Percentiles rank a stretch among this genome's conserved stretches.
phyloP scores from a whole-genome alignment of 2,329 filamentous ascomycete genomes.

The Didymella arachidicola region DNA sequence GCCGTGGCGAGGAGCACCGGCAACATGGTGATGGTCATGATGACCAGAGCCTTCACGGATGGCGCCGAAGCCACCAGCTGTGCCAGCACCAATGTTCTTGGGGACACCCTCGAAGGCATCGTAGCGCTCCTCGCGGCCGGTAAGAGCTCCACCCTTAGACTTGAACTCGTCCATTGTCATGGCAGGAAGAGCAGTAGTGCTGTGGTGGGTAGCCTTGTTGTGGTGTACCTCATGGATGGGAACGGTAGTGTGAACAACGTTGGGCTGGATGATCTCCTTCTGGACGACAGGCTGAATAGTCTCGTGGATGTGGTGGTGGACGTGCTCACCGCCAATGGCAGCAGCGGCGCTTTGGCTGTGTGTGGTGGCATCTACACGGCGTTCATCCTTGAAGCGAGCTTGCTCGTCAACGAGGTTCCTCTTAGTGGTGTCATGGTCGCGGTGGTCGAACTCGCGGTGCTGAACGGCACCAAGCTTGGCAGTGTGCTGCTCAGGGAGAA shows the following conservation, averaged over 20 bases:
- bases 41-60: constrained; percentile 31
- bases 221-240: constrained; percentile 78
- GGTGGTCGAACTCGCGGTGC: constrained; percentile 68
- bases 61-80: constrained; percentile 26
- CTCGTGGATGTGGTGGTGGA: constrained; percentile 72
- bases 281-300: constrained; percentile 75
- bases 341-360: constrained; percentile 60
- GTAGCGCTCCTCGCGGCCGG: constrained; percentile 63
- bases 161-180: constrained; percentile 72
- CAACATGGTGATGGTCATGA: constrained; percentile 20
- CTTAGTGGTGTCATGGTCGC: constrained; percentile 56
- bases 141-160: constrained; percentile 61
- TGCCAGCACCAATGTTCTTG: constrained; percentile 53
- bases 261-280: constrained; percentile 72
- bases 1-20: constrained; percentile 25
- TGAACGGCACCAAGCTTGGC: constrained; percentile 67
- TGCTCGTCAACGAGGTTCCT: constrained; percentile 56
- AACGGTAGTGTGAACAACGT: constrained; percentile 74
- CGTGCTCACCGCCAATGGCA: constrained; percentile 66
- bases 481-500: constrained; percentile 68
- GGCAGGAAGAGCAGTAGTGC: constrained; percentile 67
- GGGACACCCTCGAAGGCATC: constrained; percentile 71
- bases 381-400: constrained; percentile 62
- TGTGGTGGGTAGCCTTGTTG: constrained; percentile 70
- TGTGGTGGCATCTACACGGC: constrained; percentile 56